phyloP scores from a whole-genome alignment of 2,329 filamentous ascomycete genomes.

The Colletotrichum tabaci region DNA sequence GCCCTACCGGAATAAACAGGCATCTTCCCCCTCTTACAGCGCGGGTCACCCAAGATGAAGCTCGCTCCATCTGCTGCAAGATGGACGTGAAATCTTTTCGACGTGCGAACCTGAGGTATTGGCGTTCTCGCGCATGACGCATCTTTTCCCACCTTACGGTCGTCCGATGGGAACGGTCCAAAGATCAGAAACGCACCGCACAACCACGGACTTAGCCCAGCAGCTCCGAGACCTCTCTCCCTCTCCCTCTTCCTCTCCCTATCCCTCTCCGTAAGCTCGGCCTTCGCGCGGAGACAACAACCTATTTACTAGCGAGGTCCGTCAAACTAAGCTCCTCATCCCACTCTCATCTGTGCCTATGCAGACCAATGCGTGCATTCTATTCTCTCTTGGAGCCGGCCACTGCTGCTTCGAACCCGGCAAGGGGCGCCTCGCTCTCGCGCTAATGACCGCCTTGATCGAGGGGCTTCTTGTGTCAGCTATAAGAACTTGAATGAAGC shows the following conservation, averaged over 20 bases:
- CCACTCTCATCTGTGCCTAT: background rate
- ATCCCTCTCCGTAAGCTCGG: slow-evolving; percentile 17
- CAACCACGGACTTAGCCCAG: background rate
- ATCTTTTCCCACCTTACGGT: background rate
- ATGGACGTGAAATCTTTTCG: background rate
- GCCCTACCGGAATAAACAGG: slow-evolving; percentile 4
- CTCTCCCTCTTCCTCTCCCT: too few species aligned
- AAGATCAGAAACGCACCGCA: background rate
- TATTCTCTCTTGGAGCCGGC: background rate
- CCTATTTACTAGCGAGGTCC: background rate
- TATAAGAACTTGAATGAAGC: background rate
- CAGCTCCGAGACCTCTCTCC: background rate
- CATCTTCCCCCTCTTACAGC: background rate
- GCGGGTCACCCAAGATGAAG: background rate
- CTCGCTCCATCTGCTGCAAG: background rate
- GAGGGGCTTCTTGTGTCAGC: background rate
- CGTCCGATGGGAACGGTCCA: background rate
- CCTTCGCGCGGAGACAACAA: slow-evolving; percentile 20
- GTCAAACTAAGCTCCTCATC: background rate
- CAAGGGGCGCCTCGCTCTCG: slow-evolving; percentile 10
- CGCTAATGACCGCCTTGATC: background rate
- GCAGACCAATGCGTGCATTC: background rate
- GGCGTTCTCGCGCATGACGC: background rate
- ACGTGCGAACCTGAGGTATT: too few species aligned
- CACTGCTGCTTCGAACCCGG: background rate